Evolutionary conservation across 129 eudicot species (phyloP).

Genomic region (Ambrosia artemisiifolia): DNA sequence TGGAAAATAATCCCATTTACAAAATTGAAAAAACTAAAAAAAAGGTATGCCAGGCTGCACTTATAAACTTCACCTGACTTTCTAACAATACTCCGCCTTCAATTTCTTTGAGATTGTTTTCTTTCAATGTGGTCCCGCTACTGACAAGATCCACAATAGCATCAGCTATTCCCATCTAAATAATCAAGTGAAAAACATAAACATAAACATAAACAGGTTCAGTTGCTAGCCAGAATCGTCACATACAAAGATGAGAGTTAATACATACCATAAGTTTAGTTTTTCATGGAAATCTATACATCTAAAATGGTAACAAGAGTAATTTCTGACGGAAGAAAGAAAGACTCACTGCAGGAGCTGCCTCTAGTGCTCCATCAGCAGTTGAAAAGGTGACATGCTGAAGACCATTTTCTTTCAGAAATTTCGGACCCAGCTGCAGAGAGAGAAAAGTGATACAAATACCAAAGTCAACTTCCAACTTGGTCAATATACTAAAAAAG

Average conservation of each 20-base stretch:
- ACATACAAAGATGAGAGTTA: neutral
- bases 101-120: conserved; percentile 89
- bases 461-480: neutral
- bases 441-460: conserved; percentile 9
- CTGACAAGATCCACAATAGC: conserved; percentile 98
- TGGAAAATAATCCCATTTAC: conserved; percentile 33
- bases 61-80: conserved; percentile 67
- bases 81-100: conserved; percentile 80
- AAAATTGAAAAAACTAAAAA: neutral
- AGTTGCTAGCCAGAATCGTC: conserved; percentile 9
- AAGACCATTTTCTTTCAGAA: conserved; percentile 83
- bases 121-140: conserved; percentile 88
- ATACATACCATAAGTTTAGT: neutral
- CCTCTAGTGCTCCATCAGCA: conserved; percentile 98
- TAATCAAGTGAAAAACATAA: neutral
- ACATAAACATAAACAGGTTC: conserved; percentile 4
- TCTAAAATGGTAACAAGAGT: conserved; percentile 4
- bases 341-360: conserved; percentile 93
- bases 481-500: neutral
- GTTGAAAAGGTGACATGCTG: conserved; percentile 81
- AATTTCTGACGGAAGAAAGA: neutral
- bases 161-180: conserved; percentile 97
- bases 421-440: conserved; percentile 78
- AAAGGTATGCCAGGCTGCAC: neutral
- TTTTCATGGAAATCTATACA: neutral